A percentile compares a stretch with the other conserved stretches of the same genome.
Evolutionary conservation across 2,329 filamentous ascomycete species (phyloP).

Genomic region (Penicillium palitans): DNA sequence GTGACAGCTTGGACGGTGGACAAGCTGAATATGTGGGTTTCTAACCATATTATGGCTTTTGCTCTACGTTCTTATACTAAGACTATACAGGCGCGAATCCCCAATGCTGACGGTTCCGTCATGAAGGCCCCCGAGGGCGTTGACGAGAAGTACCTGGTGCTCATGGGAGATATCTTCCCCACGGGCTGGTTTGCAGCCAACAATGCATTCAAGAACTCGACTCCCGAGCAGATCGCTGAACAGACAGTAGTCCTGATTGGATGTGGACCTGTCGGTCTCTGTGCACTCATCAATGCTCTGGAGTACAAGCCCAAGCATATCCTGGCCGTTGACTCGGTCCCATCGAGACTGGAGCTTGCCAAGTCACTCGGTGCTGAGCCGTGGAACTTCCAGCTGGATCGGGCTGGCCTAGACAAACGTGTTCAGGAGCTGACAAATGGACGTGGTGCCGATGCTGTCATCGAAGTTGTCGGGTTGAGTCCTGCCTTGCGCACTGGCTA

Average conservation of each 20-base stretch:
- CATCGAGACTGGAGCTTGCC: conserved; percentile 72
- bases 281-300: conserved; percentile 75
- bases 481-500: conserved; percentile 69
- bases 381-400: conserved; percentile 72
- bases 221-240: conserved; percentile 58
- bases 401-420: conserved; percentile 63
- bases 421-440: conserved; percentile 76
- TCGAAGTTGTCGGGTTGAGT: conserved; percentile 73
- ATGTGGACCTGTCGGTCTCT: conserved; percentile 82
- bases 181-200: conserved; percentile 78
- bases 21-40: conserved; percentile 71
- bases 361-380: conserved; percentile 75
- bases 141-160: conserved; percentile 70
- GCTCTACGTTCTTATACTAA: conserved; percentile 12
- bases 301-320: conserved; percentile 73
- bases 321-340: conserved; percentile 76
- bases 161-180: conserved; percentile 94
- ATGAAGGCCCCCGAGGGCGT: conserved; percentile 71
- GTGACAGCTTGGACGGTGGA: conserved; percentile 66
- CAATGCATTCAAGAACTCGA: conserved; percentile 70
- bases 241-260: conserved; percentile 77
- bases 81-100: conserved; percentile 63
- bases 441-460: conserved; percentile 79
- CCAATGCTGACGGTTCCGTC: conserved; percentile 77
- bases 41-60: not conserved